Evolutionary conservation across 768 basidiomycete genomes (phyloP).

Genomic region (Mycena venus): DNA sequence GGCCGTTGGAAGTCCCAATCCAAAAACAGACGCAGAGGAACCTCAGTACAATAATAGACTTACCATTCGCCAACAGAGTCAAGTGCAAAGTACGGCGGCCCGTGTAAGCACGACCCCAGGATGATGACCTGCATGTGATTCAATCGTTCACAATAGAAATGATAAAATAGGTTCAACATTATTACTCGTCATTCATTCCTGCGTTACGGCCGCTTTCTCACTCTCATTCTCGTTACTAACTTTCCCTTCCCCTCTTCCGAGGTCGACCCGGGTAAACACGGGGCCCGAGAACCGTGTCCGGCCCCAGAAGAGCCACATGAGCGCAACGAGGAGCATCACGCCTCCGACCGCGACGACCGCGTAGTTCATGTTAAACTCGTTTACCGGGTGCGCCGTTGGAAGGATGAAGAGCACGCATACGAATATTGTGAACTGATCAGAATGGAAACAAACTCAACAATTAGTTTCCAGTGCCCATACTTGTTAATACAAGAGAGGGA

Average conservation of each 20-base stretch:
- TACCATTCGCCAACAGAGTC: not conserved
- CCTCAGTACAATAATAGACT: not conserved
- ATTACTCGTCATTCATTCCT: conserved; percentile 1
- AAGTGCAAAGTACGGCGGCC: not conserved
- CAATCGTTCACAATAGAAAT: not conserved
- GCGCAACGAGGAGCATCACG: conserved; percentile 56
- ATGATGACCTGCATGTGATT: not conserved
- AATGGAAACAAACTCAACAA: not conserved
- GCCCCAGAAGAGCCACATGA: conserved; percentile 65
- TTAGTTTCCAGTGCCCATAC: too few relatives aligned
- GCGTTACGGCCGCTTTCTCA: not conserved
- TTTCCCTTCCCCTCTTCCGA: not conserved
- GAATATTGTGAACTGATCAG: conserved; percentile 61
- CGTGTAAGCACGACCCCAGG: not conserved
- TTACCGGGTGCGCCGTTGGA: conserved; percentile 67
- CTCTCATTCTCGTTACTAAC: not conserved
- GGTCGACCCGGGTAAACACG: conserved; percentile 49
- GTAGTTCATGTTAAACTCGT: conserved; percentile 68
- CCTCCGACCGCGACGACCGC: conserved; percentile 66
- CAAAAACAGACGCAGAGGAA: not conserved
- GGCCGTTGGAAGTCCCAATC: too few relatives aligned
- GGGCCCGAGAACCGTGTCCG: conserved; percentile 58
- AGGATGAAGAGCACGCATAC: conserved; percentile 69
- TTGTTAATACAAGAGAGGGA: not conserved
- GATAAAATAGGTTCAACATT: not conserved